Evolutionary conservation across 345 rosid species (phyloP), one percentile per base, ranked within the genome.

Genomic region (Dipteronia dyeriana): DNA sequence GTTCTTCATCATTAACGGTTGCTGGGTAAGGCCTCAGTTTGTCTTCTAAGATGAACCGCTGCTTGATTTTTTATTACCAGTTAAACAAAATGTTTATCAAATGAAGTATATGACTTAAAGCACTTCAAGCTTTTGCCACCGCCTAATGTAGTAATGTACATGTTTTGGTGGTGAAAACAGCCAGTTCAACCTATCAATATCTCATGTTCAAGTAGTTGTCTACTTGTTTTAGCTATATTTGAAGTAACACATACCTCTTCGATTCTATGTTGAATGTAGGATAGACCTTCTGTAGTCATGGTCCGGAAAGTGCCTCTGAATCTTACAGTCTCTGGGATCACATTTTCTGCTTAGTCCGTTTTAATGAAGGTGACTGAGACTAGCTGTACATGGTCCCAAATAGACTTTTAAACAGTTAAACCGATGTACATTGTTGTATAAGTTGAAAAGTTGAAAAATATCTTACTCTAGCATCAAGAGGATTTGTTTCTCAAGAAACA

Each of bases 401-500:
- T 31, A 19, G 13, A 47, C 9, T 25, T 22, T 17, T 41, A 17
- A 49, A 49, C 45, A 41, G 0, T 70, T 12, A 45, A 20, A 69
- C 60, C 7, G 3, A 20, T 14, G 9, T 41, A 7, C 45, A 41
- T 41, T 47, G 7, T 14, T 2, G 5, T 4, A 53, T 17, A 43
- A 53, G 29, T 19, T 41, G 45, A 41, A 7, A 43, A 53, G 29
- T 19, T 41, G 45, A 41, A 7, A 68, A 68, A 45, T 41, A 20
- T 47, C 26, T 70, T 81, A 87, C 91, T 81, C 61, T 34, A 14
- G 89, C 75, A 23, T 75, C 85, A 7, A 90, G 84, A 25, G 94
- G 94, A 82, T 90, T 81, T 0, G 85, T 88, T 65, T 90, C 94
- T 17, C 90, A 82, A 22, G 91, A 87, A 82, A 90, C 54, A 0